Percentiles rank a stretch among this genome's conserved stretches.
Conservation (phyloP, 352 stramenopile species). For the Phytophthora litchii region DNA sequence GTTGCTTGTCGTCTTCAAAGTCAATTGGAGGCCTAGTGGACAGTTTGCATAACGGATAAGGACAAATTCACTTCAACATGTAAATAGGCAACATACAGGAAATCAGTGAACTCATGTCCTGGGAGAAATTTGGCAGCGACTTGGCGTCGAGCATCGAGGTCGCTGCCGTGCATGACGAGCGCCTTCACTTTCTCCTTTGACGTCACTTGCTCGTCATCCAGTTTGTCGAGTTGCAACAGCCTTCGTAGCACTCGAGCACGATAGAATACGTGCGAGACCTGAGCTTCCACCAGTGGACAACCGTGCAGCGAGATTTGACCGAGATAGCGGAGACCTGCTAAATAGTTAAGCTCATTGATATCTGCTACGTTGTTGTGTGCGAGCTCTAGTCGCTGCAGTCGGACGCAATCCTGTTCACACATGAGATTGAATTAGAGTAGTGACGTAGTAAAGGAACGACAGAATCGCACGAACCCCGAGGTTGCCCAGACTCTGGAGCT, state of each 20-base stretch:
- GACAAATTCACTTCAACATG: slow-evolving; percentile 10
- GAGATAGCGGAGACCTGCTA: slow-evolving; percentile 54
- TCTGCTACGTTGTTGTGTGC: slow-evolving; percentile 52
- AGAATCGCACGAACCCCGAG: slow-evolving; percentile 49
- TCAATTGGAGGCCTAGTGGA: slow-evolving; percentile 55
- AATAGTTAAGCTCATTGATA: slow-evolving; percentile 68
- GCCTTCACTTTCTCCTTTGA: slow-evolving; percentile 82
- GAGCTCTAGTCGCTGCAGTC: slow-evolving; percentile 61
- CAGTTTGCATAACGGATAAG: slow-evolving; percentile 3
- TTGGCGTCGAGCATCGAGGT: slow-evolving; percentile 55
- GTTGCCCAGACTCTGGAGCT: slow-evolving; percentile 41
- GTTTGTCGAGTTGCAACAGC: slow-evolving; percentile 55
- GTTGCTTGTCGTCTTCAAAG: slow-evolving; percentile 52
- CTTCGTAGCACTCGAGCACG: slow-evolving; percentile 64
- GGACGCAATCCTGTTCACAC: slow-evolving; percentile 48
- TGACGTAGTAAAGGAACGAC: neutral
- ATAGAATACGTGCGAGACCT: slow-evolving; percentile 56
- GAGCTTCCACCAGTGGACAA: slow-evolving; percentile 46
- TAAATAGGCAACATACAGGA: slow-evolving; percentile 48
- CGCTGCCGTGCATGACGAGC: slow-evolving; percentile 73
- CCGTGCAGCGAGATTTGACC: slow-evolving; percentile 47
- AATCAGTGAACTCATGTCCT: slow-evolving; percentile 64
- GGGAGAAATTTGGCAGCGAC: slow-evolving; percentile 65
- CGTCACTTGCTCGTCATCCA: slow-evolving; percentile 62
- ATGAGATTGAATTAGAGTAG: neutral